phyloP scores from a whole-genome alignment of 371 early-diverging fungal species.

The Actinomortierella wolfii region DNA sequence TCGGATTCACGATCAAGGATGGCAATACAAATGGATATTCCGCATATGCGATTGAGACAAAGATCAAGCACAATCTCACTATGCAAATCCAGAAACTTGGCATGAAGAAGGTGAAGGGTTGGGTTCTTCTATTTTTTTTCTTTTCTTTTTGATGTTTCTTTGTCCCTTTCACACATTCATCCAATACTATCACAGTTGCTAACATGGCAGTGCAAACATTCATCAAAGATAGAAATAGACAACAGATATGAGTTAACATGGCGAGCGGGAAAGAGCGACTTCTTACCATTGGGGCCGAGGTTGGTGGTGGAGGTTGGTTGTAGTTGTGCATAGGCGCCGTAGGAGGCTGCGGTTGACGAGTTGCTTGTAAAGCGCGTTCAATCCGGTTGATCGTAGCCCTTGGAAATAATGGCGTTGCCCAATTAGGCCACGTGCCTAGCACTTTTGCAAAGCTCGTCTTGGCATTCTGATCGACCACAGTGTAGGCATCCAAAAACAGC shows the following conservation, averaged over 20 bases:
- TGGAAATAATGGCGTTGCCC: conserved; percentile 66
- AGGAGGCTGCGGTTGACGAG: conserved; percentile 30
- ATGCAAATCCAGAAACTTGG: too few relatives aligned
- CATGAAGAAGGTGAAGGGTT: too few relatives aligned
- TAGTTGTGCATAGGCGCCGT: conserved; percentile 59
- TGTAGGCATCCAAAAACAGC: conserved; percentile 76
- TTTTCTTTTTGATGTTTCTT: too few relatives aligned
- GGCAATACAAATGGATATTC: too few relatives aligned
- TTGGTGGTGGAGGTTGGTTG: conserved; percentile 32
- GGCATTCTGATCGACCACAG: conserved; percentile 63
- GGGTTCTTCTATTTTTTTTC: too few relatives aligned
- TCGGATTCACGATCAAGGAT: too few relatives aligned
- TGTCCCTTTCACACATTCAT: neutral
- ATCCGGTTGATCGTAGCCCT: conserved; percentile 57
- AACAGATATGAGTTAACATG: neutral
- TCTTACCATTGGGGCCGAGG: conserved; percentile 48
- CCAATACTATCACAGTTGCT: too few relatives aligned
- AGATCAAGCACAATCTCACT: too few relatives aligned
- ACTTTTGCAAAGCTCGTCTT: conserved; percentile 73
- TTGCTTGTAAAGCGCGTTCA: conserved; percentile 55
- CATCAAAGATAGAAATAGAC: conserved; percentile 5
- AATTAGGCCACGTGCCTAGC: conserved; percentile 82
- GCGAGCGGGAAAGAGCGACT: neutral
- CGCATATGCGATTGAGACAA: too few relatives aligned
- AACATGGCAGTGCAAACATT: neutral